Conservation (phyloP, 1,139 yeast genomes). For the Hyphopichia wangnamkhiaoensis region DNA sequence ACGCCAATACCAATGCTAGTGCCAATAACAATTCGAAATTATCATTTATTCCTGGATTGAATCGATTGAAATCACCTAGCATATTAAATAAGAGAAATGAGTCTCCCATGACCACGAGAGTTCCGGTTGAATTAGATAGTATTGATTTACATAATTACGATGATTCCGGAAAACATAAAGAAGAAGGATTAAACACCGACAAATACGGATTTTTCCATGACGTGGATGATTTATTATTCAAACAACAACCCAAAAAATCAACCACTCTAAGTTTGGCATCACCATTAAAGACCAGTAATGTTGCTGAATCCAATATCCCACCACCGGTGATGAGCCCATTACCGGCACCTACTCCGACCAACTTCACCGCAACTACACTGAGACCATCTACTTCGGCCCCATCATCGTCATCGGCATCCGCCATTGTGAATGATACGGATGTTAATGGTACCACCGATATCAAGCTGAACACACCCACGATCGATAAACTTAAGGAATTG, state of each 20-base stretch:
- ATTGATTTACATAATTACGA: constrained; percentile 17
- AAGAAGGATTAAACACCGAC: constrained; percentile 36
- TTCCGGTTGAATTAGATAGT: constrained; percentile 50
- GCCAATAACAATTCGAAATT: neutral
- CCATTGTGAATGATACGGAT: constrained; percentile 7
- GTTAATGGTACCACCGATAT: constrained; percentile 9
- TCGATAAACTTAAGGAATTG: constrained; percentile 30
- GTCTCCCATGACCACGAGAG: constrained; percentile 12
- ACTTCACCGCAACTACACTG: constrained; percentile 11
- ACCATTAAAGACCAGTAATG: neutral
- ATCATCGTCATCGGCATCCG: neutral
- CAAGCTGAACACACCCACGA: constrained; percentile 11
- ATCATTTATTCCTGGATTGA: neutral
- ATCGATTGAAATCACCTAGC: constrained; percentile 11
- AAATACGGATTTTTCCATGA: constrained; percentile 51
- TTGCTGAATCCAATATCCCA: too few relatives aligned
- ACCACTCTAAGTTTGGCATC: too few relatives aligned
- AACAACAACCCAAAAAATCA: neutral
- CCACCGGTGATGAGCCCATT: too few relatives aligned
- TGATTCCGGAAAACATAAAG: constrained; percentile 7
- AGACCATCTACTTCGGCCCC: too few relatives aligned
- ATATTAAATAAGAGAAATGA: constrained; percentile 4
- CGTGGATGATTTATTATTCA: constrained; percentile 6
- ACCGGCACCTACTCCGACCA: too few relatives aligned
- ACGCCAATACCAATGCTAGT: neutral